Conservation (phyloP, 371 early-diverging fungal genomes). For the Saksenaea vasiformis region DNA sequence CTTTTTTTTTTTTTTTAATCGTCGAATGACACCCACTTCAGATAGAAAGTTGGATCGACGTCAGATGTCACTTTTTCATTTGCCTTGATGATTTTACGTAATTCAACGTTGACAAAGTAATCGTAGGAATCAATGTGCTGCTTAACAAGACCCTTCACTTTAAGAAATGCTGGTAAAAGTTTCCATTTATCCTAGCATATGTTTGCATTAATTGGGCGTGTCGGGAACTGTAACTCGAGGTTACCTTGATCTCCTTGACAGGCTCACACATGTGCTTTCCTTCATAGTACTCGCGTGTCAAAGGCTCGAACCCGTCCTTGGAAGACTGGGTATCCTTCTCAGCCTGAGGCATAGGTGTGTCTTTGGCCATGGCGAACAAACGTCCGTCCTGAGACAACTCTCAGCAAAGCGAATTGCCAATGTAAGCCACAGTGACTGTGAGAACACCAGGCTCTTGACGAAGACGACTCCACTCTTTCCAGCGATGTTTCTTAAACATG, state of each 20-base stretch:
- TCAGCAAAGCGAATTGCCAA: not conserved
- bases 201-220: not conserved
- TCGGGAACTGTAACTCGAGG: not conserved
- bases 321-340: not conserved
- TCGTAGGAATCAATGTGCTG: conserved; percentile 99
- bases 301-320: conserved; percentile 43
- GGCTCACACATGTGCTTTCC: conserved; percentile 51
- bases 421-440: not conserved
- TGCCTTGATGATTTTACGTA: conserved; percentile 95
- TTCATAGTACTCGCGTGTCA: conserved; percentile 42
- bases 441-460: too few relatives aligned
- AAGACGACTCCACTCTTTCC: too few relatives aligned
- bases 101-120: conserved; percentile 96
- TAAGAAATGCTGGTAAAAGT: conserved; percentile 96
- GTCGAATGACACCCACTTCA: conserved; percentile 68
- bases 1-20: not conserved
- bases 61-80: conserved; percentile 97
- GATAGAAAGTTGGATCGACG: conserved; percentile 97
- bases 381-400: not conserved
- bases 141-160: conserved; percentile 98
- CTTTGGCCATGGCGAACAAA: not conserved
- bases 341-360: conserved; percentile 1
- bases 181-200: conserved; percentile 92
- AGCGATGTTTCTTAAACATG: too few relatives aligned
- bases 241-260: conserved; percentile 53